Percentiles rank a stretch among this genome's conserved stretches.
Evolutionary conservation across 2,329 filamentous ascomycete species (phyloP).

Genomic region (Pseudocercospora musae): DNA sequence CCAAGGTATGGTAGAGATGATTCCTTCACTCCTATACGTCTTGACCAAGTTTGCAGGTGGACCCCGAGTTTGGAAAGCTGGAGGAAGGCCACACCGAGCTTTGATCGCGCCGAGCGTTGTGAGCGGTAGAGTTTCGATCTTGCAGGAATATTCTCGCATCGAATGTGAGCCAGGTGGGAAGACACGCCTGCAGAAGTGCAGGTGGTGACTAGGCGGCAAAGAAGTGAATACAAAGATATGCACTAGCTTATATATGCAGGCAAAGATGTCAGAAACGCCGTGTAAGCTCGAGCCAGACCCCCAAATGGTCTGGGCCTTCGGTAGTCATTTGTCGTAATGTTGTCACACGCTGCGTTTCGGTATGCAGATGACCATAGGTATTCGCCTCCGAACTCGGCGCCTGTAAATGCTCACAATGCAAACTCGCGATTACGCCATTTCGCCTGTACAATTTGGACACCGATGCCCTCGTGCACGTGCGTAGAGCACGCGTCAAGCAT

Average conservation of each 20-base stretch:
- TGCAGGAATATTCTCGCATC: not conserved
- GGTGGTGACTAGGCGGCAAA: not conserved
- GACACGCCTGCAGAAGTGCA: not conserved
- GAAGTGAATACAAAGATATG: not conserved
- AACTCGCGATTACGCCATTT: not conserved
- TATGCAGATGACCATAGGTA: not conserved
- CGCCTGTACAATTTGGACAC: not conserved
- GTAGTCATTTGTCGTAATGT: not conserved
- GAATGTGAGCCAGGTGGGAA: not conserved
- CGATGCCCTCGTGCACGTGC: not conserved
- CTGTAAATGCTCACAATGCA: not conserved
- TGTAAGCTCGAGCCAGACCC: not conserved
- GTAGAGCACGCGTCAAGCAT: not conserved
- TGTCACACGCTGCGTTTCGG: not conserved
- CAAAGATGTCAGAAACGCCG: not conserved
- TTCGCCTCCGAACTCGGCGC: not conserved
- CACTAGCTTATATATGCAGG: not conserved
- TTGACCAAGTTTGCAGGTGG: not conserved
- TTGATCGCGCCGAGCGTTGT: not conserved
- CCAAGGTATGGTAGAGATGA: constrained; percentile 8
- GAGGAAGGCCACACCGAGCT: not conserved
- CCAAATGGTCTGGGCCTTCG: too few species aligned
- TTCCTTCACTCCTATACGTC: not conserved
- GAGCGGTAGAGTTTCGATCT: not conserved
- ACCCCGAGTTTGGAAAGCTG: not conserved